Percentiles rank a stretch among this genome's conserved stretches.
These are phyloP conservation scores for Sporisorium reilianum DNA, from an alignment of 1,284 basidiomycete species.

Conservation along the genomic window DNA sequence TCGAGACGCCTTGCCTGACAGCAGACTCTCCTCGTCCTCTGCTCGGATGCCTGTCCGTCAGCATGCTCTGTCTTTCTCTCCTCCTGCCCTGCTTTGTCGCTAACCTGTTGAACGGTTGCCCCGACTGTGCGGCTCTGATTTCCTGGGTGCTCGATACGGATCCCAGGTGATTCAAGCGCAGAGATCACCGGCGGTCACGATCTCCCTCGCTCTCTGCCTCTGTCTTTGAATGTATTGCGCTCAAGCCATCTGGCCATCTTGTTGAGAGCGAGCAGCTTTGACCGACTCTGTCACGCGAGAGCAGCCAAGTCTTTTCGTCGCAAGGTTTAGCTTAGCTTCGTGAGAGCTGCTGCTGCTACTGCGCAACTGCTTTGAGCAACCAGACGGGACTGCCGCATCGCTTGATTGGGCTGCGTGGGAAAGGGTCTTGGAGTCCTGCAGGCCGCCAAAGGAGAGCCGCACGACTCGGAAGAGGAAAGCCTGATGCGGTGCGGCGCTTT, in stretches of 20 bases:
- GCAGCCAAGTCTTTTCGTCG: background rate
- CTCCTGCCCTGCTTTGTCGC: background rate
- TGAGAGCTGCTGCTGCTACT: background rate
- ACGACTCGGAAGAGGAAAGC: constrained; percentile 5
- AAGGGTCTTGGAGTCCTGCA: background rate
- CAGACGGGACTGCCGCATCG: background rate
- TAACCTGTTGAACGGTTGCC: constrained; percentile 1
- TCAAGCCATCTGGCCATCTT: background rate
- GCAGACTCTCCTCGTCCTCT: background rate
- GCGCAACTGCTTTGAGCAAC: background rate
- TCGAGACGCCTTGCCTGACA: constrained; percentile 4
- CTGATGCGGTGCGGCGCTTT: background rate
- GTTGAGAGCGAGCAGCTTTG: no score
- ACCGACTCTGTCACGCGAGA: background rate
- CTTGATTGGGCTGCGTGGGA: background rate
- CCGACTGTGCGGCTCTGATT: background rate
- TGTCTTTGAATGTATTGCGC: no score
- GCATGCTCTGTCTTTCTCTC: background rate
- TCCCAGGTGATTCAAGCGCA: background rate
- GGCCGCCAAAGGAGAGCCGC: background rate
- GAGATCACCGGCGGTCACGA: background rate
- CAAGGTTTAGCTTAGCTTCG: background rate
- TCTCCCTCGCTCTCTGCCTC: background rate
- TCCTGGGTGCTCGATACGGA: background rate
- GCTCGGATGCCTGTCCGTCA: background rate